Evolutionary conservation across 108 stramenopile species (phyloP), one percentile per base, ranked within the genome.

Genomic region (Mayamaea pseudoterrestris): DNA sequence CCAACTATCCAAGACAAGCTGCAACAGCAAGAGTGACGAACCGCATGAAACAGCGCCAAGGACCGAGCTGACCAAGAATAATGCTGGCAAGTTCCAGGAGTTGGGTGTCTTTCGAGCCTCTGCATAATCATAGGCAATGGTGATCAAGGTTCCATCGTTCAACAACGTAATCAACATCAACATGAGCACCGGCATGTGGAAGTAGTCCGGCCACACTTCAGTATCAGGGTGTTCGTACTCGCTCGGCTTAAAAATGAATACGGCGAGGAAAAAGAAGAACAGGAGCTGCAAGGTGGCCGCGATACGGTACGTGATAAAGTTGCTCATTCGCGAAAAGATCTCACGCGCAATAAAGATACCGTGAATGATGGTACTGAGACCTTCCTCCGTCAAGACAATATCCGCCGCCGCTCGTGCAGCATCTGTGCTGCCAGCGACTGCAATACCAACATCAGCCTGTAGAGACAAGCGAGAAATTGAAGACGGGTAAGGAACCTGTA

Each of bases 211-310:
- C 70, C 68, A 71, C 32, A 41, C 64, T 41, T 41, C 24, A 23
- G 42, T 50, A 29, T 50, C 61, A 12, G 68, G 65, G 12, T 49
- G 42, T 3, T 43, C 21, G 61, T 58, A 67, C 39, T 65, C 64
- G 35, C 0, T 27, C 30, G 78, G 75, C 25, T 66, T 59, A 50
- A 80, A 75, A 20, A 55, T 56, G 37, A 80, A 60, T 24, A 78
- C 52, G 11, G 83, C 75, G 48, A 85, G 52, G 64, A 85, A 76
- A 71, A 85, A 85, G 75, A 83, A 90, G 47, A 75, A 12, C 7
- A 90, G 55, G 35, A 85, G 57, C 63, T 90, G 82, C 25, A 83
- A 56, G 9, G 78, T 89, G 40, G 70, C 73, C 29, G 80, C 69
- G 45, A 90, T 78, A 30, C 65, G 41, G 46, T 77, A 77, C 17